Percentiles rank a stretch among this genome's conserved stretches.
phyloP scores from a whole-genome alignment of 306 rosid species.

The Lablab purpureus region DNA sequence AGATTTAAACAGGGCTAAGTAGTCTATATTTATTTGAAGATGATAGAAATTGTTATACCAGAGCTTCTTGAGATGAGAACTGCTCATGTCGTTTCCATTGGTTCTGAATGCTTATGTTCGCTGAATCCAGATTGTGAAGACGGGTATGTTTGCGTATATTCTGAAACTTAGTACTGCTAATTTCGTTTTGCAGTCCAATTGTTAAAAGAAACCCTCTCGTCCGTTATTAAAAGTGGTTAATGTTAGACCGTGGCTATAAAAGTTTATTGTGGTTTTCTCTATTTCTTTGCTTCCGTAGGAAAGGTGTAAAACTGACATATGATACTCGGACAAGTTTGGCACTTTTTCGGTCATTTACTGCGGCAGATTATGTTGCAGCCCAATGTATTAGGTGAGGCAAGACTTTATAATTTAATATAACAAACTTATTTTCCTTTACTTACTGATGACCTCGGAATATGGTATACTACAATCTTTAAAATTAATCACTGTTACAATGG shows the following conservation, averaged over 20 bases:
- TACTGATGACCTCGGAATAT: slow-evolving; percentile 26
- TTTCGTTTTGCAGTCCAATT: slow-evolving; percentile 41
- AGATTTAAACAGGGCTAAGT: slow-evolving; percentile 45
- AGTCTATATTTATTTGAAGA: slow-evolving; percentile 49
- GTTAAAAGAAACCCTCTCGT: slow-evolving; percentile 16
- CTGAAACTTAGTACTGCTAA: slow-evolving; percentile 26
- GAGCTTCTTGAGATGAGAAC: slow-evolving; percentile 83
- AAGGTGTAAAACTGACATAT: slow-evolving; percentile 62
- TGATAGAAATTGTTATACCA: slow-evolving; percentile 80
- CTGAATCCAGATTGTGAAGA: slow-evolving; percentile 74
- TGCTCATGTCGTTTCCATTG: slow-evolving; percentile 89
- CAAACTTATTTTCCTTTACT: slow-evolving; percentile 27
- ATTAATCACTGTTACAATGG: background rate
- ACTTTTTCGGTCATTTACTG: slow-evolving; percentile 81
- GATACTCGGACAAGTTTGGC: slow-evolving; percentile 89
- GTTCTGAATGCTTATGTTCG: slow-evolving; percentile 70
- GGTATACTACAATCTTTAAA: background rate
- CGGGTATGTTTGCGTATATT: slow-evolving; percentile 67
- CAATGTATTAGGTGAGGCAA: slow-evolving; percentile 80
- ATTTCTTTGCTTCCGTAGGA: slow-evolving; percentile 54
- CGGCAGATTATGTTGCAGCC: slow-evolving; percentile 85
- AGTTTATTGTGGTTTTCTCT: slow-evolving; percentile 16
- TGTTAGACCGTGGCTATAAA: background rate
- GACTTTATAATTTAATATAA: slow-evolving; percentile 27
- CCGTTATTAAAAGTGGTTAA: slow-evolving; percentile 26